Conservation (phyloP, 2,329 filamentous ascomycete species). For the Curvularia hawaiiensis region DNA sequence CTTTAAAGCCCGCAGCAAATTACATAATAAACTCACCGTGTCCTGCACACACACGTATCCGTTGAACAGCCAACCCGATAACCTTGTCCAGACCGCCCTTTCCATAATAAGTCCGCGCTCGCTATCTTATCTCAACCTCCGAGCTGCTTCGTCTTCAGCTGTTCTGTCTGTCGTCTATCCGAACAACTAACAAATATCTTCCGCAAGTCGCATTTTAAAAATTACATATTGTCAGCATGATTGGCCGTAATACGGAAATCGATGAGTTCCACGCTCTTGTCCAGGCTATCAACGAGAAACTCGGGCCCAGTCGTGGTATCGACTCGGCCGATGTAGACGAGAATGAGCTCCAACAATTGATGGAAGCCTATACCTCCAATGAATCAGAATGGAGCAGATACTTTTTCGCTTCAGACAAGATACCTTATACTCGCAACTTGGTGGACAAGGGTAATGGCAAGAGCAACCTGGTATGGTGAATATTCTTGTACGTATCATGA, state of each 20-base stretch:
- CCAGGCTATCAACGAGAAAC: conserved; percentile 70
- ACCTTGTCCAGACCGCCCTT: conserved; percentile 15
- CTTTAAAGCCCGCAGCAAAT: conserved; percentile 23
- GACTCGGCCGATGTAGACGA: conserved; percentile 83
- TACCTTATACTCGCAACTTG: conserved; percentile 83
- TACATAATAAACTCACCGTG: conserved; percentile 35
- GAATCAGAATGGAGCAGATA: conserved; percentile 75
- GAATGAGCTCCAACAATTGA: conserved; percentile 70
- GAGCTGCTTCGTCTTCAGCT: not conserved
- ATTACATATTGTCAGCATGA: conserved; percentile 23
- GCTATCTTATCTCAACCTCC: conserved; percentile 9
- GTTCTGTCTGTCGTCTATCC: not conserved
- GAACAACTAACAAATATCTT: not conserved
- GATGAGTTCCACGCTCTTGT: conserved; percentile 71
- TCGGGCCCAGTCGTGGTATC: conserved; percentile 82
- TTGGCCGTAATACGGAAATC: conserved; percentile 24
- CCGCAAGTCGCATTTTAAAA: not conserved
- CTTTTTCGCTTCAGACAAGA: conserved; percentile 71
- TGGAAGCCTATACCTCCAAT: conserved; percentile 74
- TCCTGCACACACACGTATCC: conserved; percentile 12
- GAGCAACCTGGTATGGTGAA: conserved; percentile 67
- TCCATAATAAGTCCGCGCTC: conserved; percentile 14
- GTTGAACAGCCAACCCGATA: conserved; percentile 7
- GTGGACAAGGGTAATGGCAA: conserved; percentile 89
- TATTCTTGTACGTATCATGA: not conserved